Conservation (phyloP, 1,284 basidiomycete species). For the Marasmius fiardii region DNA sequence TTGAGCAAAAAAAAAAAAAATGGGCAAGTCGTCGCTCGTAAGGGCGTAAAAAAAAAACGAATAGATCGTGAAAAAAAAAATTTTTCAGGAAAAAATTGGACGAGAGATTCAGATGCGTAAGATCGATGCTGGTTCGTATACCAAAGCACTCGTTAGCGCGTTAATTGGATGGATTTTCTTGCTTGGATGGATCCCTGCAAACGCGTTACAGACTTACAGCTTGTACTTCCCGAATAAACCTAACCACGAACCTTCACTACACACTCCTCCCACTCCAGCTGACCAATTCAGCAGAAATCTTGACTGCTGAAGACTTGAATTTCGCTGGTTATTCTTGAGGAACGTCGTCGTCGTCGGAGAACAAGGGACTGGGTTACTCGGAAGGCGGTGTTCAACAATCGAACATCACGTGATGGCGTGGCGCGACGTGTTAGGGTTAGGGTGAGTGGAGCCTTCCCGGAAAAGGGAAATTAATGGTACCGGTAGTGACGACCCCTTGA, state of each 20-base stretch:
- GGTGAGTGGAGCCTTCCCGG: too few relatives aligned
- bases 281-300: slow-evolving; percentile 7
- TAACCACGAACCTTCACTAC: slow-evolving; percentile 8
- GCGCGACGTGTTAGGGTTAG: too few relatives aligned
- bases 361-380: slow-evolving; percentile 5
- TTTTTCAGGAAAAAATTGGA: neutral
- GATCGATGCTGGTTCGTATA: slow-evolving; percentile 3
- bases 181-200: slow-evolving; percentile 11
- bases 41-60: slow-evolving; percentile 1
- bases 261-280: slow-evolving; percentile 12
- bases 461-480: too few relatives aligned
- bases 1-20: slow-evolving; percentile 2
- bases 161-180: slow-evolving; percentile 10
- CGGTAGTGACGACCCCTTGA: neutral
- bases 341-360: slow-evolving; percentile 9
- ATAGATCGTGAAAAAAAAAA: slow-evolving; percentile 2
- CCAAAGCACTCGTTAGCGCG: slow-evolving; percentile 12
- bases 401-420: slow-evolving; percentile 11
- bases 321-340: slow-evolving; percentile 11
- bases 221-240: neutral
- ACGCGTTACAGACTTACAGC: neutral
- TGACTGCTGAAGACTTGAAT: slow-evolving; percentile 3
- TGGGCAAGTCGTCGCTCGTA: neutral
- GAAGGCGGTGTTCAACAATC: slow-evolving; percentile 3
- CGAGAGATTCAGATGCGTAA: neutral